Conservation (phyloP, 2,329 filamentous ascomycete genomes). For the Penicillium sclerotigenum region DNA sequence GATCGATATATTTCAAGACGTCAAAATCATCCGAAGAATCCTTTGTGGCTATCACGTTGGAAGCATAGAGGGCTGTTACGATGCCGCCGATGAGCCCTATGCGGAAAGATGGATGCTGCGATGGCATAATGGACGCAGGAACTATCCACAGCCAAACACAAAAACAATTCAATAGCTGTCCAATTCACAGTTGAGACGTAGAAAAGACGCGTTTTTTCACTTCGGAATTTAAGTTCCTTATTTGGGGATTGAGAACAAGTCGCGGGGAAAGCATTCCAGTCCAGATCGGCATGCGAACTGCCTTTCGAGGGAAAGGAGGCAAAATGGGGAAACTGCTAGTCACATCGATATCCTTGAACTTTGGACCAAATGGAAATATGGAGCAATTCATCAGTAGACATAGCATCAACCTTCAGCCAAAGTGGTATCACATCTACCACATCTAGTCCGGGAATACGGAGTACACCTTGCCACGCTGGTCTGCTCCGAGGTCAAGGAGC, state of each 20-base stretch:
- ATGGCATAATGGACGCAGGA: conserved; percentile 6
- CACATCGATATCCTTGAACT: neutral
- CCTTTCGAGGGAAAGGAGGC: conserved; percentile 2
- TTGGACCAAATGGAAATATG: neutral
- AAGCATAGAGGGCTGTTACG: conserved; percentile 10
- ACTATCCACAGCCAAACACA: neutral
- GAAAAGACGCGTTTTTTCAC: neutral
- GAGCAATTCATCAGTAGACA: neutral
- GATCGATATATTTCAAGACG: conserved; percentile 47
- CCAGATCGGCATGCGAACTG: conserved; percentile 13
- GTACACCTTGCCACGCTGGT: neutral
- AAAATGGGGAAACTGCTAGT: neutral
- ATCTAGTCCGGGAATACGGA: neutral
- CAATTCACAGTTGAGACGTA: neutral
- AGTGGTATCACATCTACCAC: conserved; percentile 9
- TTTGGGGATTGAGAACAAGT: conserved; percentile 9
- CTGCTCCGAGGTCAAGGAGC: neutral
- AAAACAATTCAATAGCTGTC: neutral
- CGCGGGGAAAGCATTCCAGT: conserved; percentile 20
- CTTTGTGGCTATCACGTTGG: conserved; percentile 3
- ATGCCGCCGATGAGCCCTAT: conserved; percentile 1
- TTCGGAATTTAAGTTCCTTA: conserved; percentile 5
- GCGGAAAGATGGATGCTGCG: neutral
- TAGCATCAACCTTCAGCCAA: conserved; percentile 2
- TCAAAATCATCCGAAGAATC: conserved; percentile 22